Evolutionary conservation across 164 flowering plant species (phyloP), one percentile per base, ranked within the genome.

Genomic region (Stephania cephalantha): DNA sequence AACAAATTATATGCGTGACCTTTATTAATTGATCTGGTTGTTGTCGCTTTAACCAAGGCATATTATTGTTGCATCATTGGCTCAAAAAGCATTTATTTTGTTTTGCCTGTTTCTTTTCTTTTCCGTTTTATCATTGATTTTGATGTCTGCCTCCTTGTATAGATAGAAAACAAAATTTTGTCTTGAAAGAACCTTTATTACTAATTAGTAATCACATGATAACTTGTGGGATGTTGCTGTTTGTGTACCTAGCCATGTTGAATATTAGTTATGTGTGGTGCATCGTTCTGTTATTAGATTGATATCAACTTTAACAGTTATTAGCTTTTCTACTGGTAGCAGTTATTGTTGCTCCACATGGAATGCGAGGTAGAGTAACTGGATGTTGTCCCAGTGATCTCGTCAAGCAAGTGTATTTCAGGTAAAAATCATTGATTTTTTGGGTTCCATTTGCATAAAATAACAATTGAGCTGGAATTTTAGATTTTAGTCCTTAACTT

Each of bases 341-440:
- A 95, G 99, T 92, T 81, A 82, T 95, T 74, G 90, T 91, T 83
- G 85, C 97, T 78, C 98, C 99, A 73, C 92, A 92, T 88, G 99
- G 99, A 77, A 90, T 93, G 89, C 88, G 91, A 72, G 99, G 99
- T 69, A 86, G 84, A 79, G 86, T 93, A 71, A 87, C 89, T 73
- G 98, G 98, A 78, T 87, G 87, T 80, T 92, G 97, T 84, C 92
- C 98, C 22, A 84, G 87, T 84, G 97, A 95, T 88, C 91, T 95
- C 82, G 97, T 95, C 83, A 90, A 91, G 81, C 94, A 92, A 83
- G 88, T 91, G 15, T 93, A 90, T 85, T 80, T 85, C 70, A 87
- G 93, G 97, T 89, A 73, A 31, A 53, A 31, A 53, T 55, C 46
- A 67, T 74, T 45, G 68, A 30, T 68, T 69, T 50, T 11, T 10